Evolutionary conservation across 306 rosid genomes (phyloP), one percentile per base, ranked within the genome.

Genomic region (Cotoneaster glaucophyllus): DNA sequence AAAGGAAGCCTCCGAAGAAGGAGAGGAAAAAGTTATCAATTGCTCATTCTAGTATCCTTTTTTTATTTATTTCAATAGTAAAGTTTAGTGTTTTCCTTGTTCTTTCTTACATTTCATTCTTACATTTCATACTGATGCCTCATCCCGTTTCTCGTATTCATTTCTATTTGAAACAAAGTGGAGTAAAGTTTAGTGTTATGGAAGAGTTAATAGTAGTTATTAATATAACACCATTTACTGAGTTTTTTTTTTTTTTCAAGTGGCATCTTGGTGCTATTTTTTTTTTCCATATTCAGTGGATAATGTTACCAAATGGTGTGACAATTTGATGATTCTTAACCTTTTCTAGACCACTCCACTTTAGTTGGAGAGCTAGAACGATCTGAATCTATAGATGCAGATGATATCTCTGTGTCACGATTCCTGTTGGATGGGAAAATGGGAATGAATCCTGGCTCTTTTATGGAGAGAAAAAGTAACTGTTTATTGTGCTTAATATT

Each of bases 21-120:
- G 95, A 89, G 85, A 89, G 71, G 90, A 95, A 89, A 78, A 95
- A 89, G 89, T 74, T 82, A 79, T 58, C 83, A 45, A 77, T 81
- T 75, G 83, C 83, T 72, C 80, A 80, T 85, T 84, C 88, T 77
- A 78, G 99, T 92, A 92, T 92, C 99, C 96, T 82, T 74, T 63
- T 81, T 74, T 37, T 12, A 21, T 37, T 21, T 24, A 26, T 56
- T 37, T 41, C 56, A 50, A 32, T 32, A n/a, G 39, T 39, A 24
- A 52, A 29, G n/a, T 61, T 63, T 25, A 74, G 32, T 57, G 15
- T 67, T 53, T 37, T 64, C 69, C 22, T 64, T 69, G 64, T 24
- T n/a, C 19, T 50, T 22, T 22, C 15, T 29, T 25, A 45, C 41
- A 39, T 45, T 43, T 81, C 15, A 11, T 63, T 22, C 15, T 29